Base-by-base conservation (phyloP, 768 basidiomycete species). In the Agaricus subrufescens region DNA sequence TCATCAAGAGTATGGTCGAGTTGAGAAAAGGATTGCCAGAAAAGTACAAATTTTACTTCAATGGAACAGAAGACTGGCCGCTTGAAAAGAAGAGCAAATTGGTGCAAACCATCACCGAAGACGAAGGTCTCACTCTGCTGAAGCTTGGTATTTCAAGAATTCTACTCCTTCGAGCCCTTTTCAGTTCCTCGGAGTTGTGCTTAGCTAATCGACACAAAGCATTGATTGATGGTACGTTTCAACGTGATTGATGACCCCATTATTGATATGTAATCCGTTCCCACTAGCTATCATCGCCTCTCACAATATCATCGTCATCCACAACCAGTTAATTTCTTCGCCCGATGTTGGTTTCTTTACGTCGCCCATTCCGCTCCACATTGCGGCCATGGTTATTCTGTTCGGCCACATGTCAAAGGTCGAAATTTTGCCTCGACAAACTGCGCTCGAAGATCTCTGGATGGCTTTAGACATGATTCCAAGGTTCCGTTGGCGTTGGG, bases 401-500 rank as follows among this genome's bases (percentile, higher is more conserved):
- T 93, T 87, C 65, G 91, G 91, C 1, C 88, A 88, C 63, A 91
- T 91, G 80, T 89, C 87, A 6, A 82, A 83, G 51, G 88, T 87
- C 58, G 82, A 89, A 27, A 80, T 78, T 42, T 76, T 91, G 27
- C 70, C 86, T 1, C 78, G 76, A 40, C 75, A 84, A 54, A 80
- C 82, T 39, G 89, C 87, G 39, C 73, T 89, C 29, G 87, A 92
- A 69, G 91, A 94, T 63, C 80, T 94, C 38, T 89, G 87, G 84
- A 82, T 90, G 67, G 91, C 91, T 29, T 83, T 94, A 23, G 87
- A 92, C 67, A 89, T 92, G 83, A 81, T 93, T 10, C 91, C 91
- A 2, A 85, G 86, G 31, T 89, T 93, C 80, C 85, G 91, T 50
- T 94, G 91, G 91, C 84, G 91, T 59, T 94, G 91, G 91, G 89